These are phyloP conservation scores for Globisporangium recalcitrans DNA, from an alignment of 352 stramenopile species.

Conservation along the genomic window DNA sequence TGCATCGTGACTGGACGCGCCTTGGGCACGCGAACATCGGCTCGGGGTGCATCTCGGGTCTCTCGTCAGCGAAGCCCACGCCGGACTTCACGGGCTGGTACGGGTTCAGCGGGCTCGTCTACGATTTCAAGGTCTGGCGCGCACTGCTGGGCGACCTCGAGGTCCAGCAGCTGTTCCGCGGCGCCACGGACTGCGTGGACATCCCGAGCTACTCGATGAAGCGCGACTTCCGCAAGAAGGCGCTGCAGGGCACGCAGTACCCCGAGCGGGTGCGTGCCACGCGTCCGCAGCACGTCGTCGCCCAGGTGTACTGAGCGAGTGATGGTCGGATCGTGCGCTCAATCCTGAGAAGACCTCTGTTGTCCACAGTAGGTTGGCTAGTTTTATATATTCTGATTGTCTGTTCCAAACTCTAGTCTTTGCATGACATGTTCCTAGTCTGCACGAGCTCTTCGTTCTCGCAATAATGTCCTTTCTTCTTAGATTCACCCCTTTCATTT, in stretches of 20 bases:
- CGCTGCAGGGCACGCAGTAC: conserved; percentile 20
- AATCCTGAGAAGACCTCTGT: too few species aligned
- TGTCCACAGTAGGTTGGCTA: neutral
- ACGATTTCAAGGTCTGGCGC: conserved; percentile 54
- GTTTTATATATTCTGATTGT: neutral
- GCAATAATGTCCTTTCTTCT: neutral
- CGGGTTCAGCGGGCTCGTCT: conserved; percentile 59
- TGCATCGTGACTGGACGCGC: conserved; percentile 44
- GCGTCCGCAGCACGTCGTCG: conserved; percentile 54
- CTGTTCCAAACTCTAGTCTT: too few species aligned
- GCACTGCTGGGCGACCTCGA: conserved; percentile 39
- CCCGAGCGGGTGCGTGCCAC: conserved; percentile 45
- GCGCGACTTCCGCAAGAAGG: conserved; percentile 26
- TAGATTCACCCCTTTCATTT: neutral
- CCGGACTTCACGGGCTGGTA: conserved; percentile 66
- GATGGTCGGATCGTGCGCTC: too few species aligned
- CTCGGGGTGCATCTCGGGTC: conserved; percentile 56
- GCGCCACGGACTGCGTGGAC: conserved; percentile 42
- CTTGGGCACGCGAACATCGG: conserved; percentile 52
- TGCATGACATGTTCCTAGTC: neutral
- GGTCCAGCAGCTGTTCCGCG: conserved; percentile 60
- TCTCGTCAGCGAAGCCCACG: conserved; percentile 41
- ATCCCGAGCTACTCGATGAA: conserved; percentile 49
- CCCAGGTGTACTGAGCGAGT: conserved; percentile 41
- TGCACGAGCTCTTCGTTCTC: neutral